Base-by-base conservation (phyloP, 2,329 filamentous ascomycete genomes). In the Grosmannia serpens region DNA sequence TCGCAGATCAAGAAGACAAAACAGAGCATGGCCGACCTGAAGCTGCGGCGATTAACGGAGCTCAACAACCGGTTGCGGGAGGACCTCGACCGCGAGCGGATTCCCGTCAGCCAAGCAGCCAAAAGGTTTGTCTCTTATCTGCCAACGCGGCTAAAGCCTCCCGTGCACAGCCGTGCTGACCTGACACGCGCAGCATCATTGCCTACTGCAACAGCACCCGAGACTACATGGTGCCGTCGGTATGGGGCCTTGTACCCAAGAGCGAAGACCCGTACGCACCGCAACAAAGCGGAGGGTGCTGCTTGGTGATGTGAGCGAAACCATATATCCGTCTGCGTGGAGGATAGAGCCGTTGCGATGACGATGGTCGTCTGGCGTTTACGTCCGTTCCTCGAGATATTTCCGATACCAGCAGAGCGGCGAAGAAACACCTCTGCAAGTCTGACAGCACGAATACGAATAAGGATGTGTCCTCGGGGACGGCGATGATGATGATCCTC, bases 21-120 rank as follows among this genome's bases (percentile, higher is more conserved):
- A 81, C 94, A 97, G 78, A 96, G 90, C 72, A 97, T 99, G 89
- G 92, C 92, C 67, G 94, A 99, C 73, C 83, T 99, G 64, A 99
- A 99, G 82, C 84, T 97, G 69, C 87, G 94, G 69, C 88, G 94
- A 64, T 81, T 99, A 74, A 97, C 91, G 62, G 94, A 99, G 78
- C 84, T 99, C 69, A 99, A 97, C 81, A 90, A 90, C 74, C 87
- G 94, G 67, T 78, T 99, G 73, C 89, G 91, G 69, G 94, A 99
- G 75, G 94, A 99, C 73, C 80, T 99, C 64, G 94, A 97, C 68
- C 85, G 94, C 71, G 91, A 95, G 71, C 84, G 94, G 67, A 96
- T 97, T 70, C 94, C 92, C 65, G 91, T 97, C 62, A 96, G 91
- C 69, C 91, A 96, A 73, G 94, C 94, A 63, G 85, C 94, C 60